Percentiles rank a stretch among this genome's conserved stretches.
These are phyloP conservation scores for Agapanthus africanus DNA, from an alignment of 106 monocot species.

Conservation along the genomic window DNA sequence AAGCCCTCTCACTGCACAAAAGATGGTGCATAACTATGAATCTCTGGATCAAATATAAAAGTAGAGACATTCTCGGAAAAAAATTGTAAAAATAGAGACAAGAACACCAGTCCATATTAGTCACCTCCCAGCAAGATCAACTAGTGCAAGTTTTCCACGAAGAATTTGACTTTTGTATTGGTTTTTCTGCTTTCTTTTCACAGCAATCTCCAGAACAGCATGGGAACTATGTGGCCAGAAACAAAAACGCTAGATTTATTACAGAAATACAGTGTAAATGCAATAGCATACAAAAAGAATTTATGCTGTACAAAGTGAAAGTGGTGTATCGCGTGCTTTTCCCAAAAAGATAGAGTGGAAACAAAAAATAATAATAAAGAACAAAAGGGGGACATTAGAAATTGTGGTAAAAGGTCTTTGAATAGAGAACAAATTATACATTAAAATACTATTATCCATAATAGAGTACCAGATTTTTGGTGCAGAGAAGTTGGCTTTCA, in stretches of 20 bases:
- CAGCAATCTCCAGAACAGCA: constrained; percentile 88
- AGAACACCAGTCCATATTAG: not conserved
- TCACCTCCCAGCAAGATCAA: constrained; percentile 98
- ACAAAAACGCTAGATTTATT: not conserved
- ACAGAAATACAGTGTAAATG: not conserved
- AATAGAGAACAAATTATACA: not conserved
- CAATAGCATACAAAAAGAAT: not conserved
- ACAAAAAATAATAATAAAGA: not conserved
- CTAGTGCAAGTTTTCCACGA: constrained; percentile 92
- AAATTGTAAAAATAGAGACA: too few relatives aligned
- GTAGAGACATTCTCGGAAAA: not conserved
- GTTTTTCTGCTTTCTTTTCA: constrained; percentile 72
- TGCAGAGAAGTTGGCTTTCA: not conserved
- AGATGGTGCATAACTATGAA: not conserved
- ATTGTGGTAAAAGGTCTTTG: not conserved
- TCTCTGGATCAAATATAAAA: not conserved
- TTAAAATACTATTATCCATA: not conserved
- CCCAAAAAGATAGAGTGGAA: not conserved
- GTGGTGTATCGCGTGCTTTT: not conserved
- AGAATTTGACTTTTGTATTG: constrained; percentile 63
- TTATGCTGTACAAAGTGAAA: not conserved
- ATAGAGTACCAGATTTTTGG: not conserved
- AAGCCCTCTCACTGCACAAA: constrained; percentile 79
- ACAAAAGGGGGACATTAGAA: not conserved
- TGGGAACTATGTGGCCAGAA: constrained; percentile 52